Conservation (phyloP, 1,284 basidiomycete genomes). For the Tremellales sp. region DNA sequence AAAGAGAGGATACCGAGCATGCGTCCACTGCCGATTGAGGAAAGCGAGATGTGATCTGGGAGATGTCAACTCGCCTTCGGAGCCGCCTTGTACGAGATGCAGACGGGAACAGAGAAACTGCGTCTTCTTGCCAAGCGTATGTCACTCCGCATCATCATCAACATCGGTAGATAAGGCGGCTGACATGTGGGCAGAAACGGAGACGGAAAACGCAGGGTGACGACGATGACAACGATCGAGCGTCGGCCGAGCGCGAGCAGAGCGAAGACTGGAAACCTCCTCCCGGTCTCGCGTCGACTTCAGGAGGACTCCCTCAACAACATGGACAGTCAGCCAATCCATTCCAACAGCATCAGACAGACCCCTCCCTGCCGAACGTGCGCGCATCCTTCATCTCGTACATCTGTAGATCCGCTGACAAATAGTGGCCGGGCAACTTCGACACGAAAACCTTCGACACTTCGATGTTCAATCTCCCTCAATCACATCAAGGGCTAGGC, state of each 20-base stretch:
- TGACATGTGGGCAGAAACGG: constrained; percentile 33
- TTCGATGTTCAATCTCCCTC: background rate
- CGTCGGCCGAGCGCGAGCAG: background rate
- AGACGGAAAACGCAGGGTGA: constrained; percentile 28
- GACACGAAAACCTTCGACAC: background rate
- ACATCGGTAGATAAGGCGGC: background rate
- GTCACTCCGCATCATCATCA: constrained; percentile 4
- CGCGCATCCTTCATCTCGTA: background rate
- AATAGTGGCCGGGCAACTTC: background rate
- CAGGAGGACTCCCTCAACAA: too few species aligned
- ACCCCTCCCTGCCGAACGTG: too few species aligned
- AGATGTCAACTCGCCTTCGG: constrained; percentile 48
- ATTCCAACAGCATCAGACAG: too few species aligned
- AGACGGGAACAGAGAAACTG: constrained; percentile 50
- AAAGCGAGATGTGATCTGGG: constrained; percentile 52
- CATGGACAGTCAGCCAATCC: too few species aligned
- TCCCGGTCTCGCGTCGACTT: too few species aligned
- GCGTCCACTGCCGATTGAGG: constrained; percentile 46
- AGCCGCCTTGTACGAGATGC: constrained; percentile 50
- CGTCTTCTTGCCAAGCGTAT: constrained; percentile 46
- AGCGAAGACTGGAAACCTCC: background rate
- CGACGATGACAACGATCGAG: constrained; percentile 1
- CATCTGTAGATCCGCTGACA: too few species aligned
- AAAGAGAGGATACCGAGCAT: constrained; percentile 43
- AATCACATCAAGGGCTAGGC: background rate